Evolutionary conservation across 768 basidiomycete genomes (phyloP).

Genomic region (Thelephora aurantiotincta): DNA sequence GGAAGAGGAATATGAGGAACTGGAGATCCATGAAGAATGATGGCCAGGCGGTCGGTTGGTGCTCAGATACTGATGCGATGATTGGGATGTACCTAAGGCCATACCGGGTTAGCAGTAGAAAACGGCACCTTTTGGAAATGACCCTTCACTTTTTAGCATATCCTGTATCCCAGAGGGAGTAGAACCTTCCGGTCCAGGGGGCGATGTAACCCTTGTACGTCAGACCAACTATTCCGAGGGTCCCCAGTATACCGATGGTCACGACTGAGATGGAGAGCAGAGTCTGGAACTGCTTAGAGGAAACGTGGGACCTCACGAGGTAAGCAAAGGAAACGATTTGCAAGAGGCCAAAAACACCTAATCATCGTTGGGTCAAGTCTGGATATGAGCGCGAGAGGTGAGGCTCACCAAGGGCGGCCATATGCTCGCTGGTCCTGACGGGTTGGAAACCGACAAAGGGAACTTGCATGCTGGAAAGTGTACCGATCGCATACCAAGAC

Average conservation of each 20-base stretch:
- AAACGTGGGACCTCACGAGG: slow-evolving; percentile 78
- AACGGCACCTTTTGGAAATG: slow-evolving; percentile 4
- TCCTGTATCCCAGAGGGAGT: slow-evolving; percentile 97
- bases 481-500: slow-evolving; percentile 96
- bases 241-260: slow-evolving; percentile 55
- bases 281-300: slow-evolving; percentile 83
- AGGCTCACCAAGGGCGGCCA: slow-evolving; percentile 82
- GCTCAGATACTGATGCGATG: slow-evolving; percentile 97
- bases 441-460: slow-evolving; percentile 99
- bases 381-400: not conserved
- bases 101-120: slow-evolving; percentile 4
- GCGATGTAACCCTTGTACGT: slow-evolving; percentile 94
- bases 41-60: slow-evolving; percentile 99
- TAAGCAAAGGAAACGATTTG: slow-evolving; percentile 93
- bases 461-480: slow-evolving; percentile 96
- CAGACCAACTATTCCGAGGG: slow-evolving; percentile 58
- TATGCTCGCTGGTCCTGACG: slow-evolving; percentile 94
- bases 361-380: slow-evolving; percentile 2
- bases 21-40: slow-evolving; percentile 99
- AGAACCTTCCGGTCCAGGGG: slow-evolving; percentile 99
- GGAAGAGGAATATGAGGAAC: slow-evolving; percentile 95
- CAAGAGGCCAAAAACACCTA: slow-evolving; percentile 89
- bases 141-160: slow-evolving; percentile 82
- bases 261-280: slow-evolving; percentile 62
- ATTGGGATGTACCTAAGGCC: slow-evolving; percentile 78